Evolutionary conservation across 768 basidiomycete genomes (phyloP), one percentile per base, ranked within the genome.

Genomic region (Lyophyllum atratum): DNA sequence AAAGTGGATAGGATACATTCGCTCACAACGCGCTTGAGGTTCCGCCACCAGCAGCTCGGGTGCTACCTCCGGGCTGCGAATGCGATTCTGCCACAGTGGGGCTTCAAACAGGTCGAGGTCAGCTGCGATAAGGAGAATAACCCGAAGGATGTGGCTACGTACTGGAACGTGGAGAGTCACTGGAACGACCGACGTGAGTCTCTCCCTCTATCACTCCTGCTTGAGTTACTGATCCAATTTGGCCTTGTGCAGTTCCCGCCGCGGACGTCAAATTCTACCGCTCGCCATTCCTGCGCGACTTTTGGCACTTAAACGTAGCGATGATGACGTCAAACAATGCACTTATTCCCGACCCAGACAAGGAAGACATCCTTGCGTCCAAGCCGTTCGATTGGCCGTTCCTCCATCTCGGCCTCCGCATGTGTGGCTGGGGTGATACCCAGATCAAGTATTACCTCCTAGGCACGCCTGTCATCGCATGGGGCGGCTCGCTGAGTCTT

Each of bases 281-380:
- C 37, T 96, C 96, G 1, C 90, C 96, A 0, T 99, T 99, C 82
- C 75, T 96, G 45, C 87, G 91, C 50, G 96, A 99, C 75, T 99
- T 99, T 74, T 95, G 93, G 88, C 96, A 99, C 70, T 84, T 99
- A 55, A 99, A 99, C 67, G 93, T 99, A 24, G 97, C 95, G 8
- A 99, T 99, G 97, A 95, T 95, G 93, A 97, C 96, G 0, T 98
- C 97, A 4, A 99, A 99, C 77, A 99, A 99, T 68, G 96, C 97
- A 0, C 87, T 99, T 53, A 72, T 98, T 39, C 97, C 97, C 1
- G 95, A 99, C 66, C 94, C 96, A 0, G 97, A 99, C 79, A 98
- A 98, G 74, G 93, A 96, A 64, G 97, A 99, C 70, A 93, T 98
- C 68, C 85, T 99, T 50, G 97, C 96, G 0, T 96, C 94, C 31